phyloP scores from a whole-genome alignment of 2,329 filamentous ascomycete species.

The Xylogone sp. region DNA sequence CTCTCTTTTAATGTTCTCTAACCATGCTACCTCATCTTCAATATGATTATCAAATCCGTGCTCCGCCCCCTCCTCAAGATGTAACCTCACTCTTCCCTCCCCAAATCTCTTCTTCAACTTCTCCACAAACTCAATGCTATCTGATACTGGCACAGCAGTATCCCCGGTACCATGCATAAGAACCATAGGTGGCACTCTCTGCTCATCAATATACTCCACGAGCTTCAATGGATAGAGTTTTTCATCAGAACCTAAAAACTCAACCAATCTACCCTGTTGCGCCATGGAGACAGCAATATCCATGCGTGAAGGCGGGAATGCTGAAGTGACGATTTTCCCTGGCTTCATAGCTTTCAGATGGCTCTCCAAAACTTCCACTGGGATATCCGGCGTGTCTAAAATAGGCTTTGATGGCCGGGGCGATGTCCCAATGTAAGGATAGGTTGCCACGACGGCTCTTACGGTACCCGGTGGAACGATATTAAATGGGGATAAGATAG shows the following conservation, averaged over 20 bases:
- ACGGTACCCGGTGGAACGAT: constrained; percentile 5
- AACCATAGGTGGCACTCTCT: constrained; percentile 4
- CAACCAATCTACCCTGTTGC: constrained; percentile 5
- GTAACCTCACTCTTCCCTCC: constrained; percentile 3
- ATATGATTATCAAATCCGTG: constrained; percentile 8
- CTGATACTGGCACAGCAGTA: constrained; percentile 7
- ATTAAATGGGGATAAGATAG: constrained; percentile 6
- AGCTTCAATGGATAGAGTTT: constrained; percentile 3
- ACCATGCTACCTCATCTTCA: constrained; percentile 5
- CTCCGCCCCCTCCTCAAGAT: constrained; percentile 7
- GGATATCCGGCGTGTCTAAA: constrained; percentile 3
- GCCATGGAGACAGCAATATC: constrained; percentile 3
- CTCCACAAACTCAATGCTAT: constrained; percentile 9
- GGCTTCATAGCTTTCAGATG: constrained; percentile 7
- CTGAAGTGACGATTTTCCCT: constrained; percentile 8
- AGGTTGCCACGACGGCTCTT: constrained; percentile 11
- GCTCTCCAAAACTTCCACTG: constrained; percentile 4
- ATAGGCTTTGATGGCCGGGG: constrained; percentile 2
- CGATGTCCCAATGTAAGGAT: constrained; percentile 4
- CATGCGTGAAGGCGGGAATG: constrained; percentile 7
- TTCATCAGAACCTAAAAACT: constrained; percentile 6
- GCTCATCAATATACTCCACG: constrained; percentile 3
- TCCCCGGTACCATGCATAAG: constrained; percentile 12
- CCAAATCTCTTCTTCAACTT: constrained; percentile 6
- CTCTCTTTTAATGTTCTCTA: constrained; percentile 1